Percentiles rank a stretch among this genome's conserved stretches.
Evolutionary conservation across 805 yeast genomes (phyloP).

Genomic region (Metschnikowia corniflorae): DNA sequence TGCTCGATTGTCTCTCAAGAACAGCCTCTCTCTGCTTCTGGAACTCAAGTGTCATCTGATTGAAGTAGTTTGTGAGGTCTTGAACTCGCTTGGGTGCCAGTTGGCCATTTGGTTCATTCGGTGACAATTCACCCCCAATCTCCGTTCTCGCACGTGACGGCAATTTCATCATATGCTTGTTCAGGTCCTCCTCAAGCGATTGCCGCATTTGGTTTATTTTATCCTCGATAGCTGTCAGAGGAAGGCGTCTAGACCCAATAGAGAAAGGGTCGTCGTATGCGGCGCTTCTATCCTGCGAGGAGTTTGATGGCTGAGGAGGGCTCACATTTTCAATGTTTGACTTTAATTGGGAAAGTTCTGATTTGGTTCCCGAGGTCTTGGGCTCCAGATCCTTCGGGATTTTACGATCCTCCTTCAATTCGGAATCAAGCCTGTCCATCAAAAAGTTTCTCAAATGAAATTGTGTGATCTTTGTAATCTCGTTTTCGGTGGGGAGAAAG

Average conservation of each 20-base stretch:
- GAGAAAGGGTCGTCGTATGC: slow-evolving; percentile 4
- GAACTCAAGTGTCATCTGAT: slow-evolving; percentile 80
- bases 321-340: neutral
- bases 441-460: slow-evolving; percentile 77
- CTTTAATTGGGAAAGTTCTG: neutral
- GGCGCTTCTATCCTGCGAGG: neutral
- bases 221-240: slow-evolving; percentile 18
- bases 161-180: slow-evolving; percentile 10
- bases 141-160: slow-evolving; percentile 10
- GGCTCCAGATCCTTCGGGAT: neutral
- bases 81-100: slow-evolving; percentile 42
- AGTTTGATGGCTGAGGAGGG: neutral
- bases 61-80: slow-evolving; percentile 63
- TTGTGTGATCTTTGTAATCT: slow-evolving; percentile 85
- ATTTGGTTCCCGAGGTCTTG: neutral
- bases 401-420: slow-evolving; percentile 15
- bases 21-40: slow-evolving; percentile 87
- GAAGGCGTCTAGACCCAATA: slow-evolving; percentile 13
- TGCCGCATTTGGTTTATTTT: slow-evolving; percentile 19
- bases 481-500: slow-evolving; percentile 88
- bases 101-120: slow-evolving; percentile 1
- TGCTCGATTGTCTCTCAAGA: slow-evolving; percentile 48
- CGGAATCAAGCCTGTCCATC: slow-evolving; percentile 44
- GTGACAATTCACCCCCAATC: slow-evolving; percentile 4
- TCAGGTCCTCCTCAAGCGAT: slow-evolving; percentile 18